Conservation (phyloP, 2,329 filamentous ascomycete species). For the Beauveria sp. region DNA sequence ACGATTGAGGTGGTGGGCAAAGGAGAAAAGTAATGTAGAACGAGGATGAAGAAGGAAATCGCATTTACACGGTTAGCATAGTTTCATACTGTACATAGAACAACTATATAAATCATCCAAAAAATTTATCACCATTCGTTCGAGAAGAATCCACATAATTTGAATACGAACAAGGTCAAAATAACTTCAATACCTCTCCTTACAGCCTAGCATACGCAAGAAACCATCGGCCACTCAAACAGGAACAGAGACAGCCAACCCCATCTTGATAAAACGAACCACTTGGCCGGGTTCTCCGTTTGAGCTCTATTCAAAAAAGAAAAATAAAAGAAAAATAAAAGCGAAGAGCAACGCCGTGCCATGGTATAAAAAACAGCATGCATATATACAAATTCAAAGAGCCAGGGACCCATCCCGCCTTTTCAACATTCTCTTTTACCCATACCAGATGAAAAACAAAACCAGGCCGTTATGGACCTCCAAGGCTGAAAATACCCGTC, state of each 20-base stretch:
- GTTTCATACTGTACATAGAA: neutral
- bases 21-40: neutral
- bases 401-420: neutral
- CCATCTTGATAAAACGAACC: neutral
- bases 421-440: neutral
- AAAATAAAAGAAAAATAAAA: neutral
- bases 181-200: neutral
- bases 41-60: neutral
- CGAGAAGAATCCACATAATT: neutral
- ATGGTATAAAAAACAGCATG: conserved; percentile 24
- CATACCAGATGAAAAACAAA: neutral
- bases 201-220: neutral
- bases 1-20: conserved; percentile 45
- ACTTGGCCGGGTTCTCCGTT: neutral
- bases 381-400: conserved; percentile 5
- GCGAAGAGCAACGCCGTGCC: conserved; percentile 23
- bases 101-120: neutral
- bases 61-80: neutral
- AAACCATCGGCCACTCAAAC: conserved; percentile 9
- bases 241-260: neutral
- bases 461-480: neutral
- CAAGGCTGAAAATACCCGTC: neutral
- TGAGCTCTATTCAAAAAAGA: conserved; percentile 11
- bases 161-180: neutral
- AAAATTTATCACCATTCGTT: neutral